These are phyloP conservation scores for Tolypocladium tundrense DNA, from an alignment of 2,329 filamentous ascomycete species.

Conservation along the genomic window DNA sequence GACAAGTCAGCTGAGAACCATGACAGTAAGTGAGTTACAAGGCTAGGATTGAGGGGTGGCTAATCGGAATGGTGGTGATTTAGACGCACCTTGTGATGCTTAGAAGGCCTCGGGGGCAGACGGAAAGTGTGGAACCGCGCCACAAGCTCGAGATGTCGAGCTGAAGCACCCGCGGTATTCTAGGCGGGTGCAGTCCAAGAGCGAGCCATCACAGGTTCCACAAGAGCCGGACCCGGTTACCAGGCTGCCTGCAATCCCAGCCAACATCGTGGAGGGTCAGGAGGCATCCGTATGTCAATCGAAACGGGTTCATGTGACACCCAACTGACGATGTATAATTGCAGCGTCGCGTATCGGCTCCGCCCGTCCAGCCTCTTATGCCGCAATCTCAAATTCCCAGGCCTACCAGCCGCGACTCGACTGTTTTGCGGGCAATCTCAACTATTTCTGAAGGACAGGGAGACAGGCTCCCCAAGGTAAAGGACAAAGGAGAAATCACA, in stretches of 20 bases:
- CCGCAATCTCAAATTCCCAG: constrained; percentile 15
- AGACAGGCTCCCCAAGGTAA: neutral
- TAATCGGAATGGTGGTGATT: constrained; percentile 3
- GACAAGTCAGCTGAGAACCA: neutral
- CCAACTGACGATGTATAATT: neutral
- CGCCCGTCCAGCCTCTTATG: constrained; percentile 7
- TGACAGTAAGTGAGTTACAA: constrained; percentile 6
- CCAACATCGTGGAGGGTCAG: neutral
- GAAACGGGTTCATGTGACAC: neutral
- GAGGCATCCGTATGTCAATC: constrained; percentile 4
- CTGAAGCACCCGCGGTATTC: constrained; percentile 28
- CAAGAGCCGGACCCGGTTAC: constrained; percentile 10
- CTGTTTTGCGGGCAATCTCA: constrained; percentile 3
- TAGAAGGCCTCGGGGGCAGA: constrained; percentile 12
- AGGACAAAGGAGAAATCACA: neutral
- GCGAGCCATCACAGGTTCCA: constrained; percentile 26
- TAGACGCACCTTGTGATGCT: constrained; percentile 9
- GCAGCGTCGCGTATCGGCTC: constrained; percentile 17
- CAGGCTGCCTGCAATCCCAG: neutral
- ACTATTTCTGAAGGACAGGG: neutral
- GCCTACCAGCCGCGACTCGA: constrained; percentile 6
- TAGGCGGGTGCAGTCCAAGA: constrained; percentile 36
- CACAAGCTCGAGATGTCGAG: constrained; percentile 6
- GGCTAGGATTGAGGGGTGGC: neutral
- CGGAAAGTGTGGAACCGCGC: constrained; percentile 4